Evolutionary conservation across 257 asterid genomes (phyloP).

Genomic region (Salvia rosmarinus): DNA sequence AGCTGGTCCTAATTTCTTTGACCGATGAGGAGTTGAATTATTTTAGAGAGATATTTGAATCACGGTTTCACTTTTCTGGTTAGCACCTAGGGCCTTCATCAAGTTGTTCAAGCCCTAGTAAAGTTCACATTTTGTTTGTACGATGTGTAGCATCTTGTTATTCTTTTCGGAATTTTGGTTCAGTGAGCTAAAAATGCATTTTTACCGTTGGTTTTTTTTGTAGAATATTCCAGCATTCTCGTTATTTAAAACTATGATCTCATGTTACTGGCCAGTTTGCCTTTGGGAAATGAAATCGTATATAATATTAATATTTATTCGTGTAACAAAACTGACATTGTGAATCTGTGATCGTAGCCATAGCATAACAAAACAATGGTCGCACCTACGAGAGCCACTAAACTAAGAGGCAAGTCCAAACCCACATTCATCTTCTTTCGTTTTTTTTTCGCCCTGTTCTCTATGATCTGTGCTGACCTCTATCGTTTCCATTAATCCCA

Average conservation of each 20-base stretch:
- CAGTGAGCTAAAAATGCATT: neutral
- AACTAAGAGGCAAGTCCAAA: too few relatives aligned
- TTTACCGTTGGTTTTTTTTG: neutral
- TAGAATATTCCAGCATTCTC: neutral
- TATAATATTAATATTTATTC: neutral
- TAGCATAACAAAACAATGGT: too few relatives aligned
- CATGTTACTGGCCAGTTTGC: neutral
- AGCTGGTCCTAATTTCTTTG: constrained; percentile 87
- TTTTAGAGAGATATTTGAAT: neutral
- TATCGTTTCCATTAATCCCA: too few relatives aligned
- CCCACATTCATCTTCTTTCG: too few relatives aligned
- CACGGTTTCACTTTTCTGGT: constrained; percentile 16
- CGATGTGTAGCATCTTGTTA: constrained; percentile 17
- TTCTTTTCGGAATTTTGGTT: neutral
- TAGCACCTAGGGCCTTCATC: constrained; percentile 28
- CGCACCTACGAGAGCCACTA: too few relatives aligned
- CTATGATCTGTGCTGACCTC: too few relatives aligned
- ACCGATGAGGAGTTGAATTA: constrained; percentile 36
- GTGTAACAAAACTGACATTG: too few relatives aligned
- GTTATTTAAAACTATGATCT: neutral
- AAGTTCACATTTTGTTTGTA: constrained; percentile 20
- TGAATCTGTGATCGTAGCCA: too few relatives aligned
- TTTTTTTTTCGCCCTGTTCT: too few relatives aligned
- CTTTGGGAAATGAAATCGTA: neutral
- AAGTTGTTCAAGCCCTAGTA: neutral